Percentiles rank a stretch among this genome's conserved stretches.
Conservation (phyloP, 768 basidiomycete genomes). For the Neoboletus magnificus region DNA sequence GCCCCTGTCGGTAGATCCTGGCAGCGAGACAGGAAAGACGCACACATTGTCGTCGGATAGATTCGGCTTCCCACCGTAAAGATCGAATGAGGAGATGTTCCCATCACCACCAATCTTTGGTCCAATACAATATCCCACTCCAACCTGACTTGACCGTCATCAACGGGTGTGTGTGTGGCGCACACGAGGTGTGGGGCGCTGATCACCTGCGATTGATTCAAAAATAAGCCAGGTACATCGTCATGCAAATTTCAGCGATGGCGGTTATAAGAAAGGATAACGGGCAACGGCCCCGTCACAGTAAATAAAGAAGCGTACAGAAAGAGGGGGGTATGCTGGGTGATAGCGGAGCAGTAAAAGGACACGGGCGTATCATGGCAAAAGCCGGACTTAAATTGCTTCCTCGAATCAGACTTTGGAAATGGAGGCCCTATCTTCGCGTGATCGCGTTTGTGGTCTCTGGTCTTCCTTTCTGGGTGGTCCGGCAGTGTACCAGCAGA, state of each 20-base stretch:
- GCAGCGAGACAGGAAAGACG: neutral
- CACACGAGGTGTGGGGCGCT: no score
- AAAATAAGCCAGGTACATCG: constrained; percentile 3
- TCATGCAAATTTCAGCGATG: neutral
- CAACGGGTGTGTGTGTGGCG: neutral
- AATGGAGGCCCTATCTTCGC: neutral
- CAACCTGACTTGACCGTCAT: neutral
- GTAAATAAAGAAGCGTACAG: neutral
- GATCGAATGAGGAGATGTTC: no score
- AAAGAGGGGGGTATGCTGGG: neutral
- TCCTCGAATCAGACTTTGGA: constrained; percentile 2
- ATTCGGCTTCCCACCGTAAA: neutral
- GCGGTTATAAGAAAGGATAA: neutral
- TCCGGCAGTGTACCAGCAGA: constrained; percentile 29
- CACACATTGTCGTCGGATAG: neutral
- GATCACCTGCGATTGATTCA: constrained; percentile 2
- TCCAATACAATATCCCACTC: neutral
- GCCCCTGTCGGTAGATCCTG: neutral
- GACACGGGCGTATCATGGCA: neutral
- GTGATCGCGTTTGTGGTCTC: neutral
- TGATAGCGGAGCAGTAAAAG: neutral
- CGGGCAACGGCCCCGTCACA: neutral
- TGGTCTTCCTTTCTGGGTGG: constrained; percentile 15
- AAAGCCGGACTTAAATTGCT: neutral
- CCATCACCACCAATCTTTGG: no score